Base-by-base conservation (phyloP, 768 basidiomycete genomes). In the Russula lepida region DNA sequence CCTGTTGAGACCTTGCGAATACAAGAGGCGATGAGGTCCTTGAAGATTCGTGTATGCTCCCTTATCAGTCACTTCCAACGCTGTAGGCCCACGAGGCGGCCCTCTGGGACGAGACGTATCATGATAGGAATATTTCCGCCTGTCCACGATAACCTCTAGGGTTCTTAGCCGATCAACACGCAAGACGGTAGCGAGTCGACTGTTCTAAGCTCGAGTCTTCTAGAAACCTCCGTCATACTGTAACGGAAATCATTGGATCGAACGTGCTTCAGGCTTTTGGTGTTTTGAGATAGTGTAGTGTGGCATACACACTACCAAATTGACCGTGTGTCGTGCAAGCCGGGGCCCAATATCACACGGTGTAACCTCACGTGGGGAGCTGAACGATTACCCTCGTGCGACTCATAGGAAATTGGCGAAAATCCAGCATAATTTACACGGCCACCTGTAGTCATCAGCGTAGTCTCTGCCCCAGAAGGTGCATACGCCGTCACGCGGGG, bases 1-100 rank as follows among this genome's bases (percentile, higher is more conserved):
- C 58, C 68, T 89, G 39, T 76, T 97, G 60, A 92, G 91, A 72
- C 85, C 94, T 37, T 97, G 93, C 73, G 90, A 95, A 75, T 97
- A 97, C 72, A 97, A 95, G 71, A 79, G 88, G 67, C 79, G 93
- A 69, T 95, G 73, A 80, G 28, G 25, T 47, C 58, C 39, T 27
- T 25, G 25, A 39, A 58, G 25, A 33, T 43, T 27, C 33, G n/a
- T 28, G 41, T 19, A 43, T 21, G 37, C 51, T 48, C 19, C 5
- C 35, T 15, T 57, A 11, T 25, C 56, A 47, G 35, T 37, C 55
- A 12, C 25, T 35, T 33, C 33, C n/a, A 23, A 46, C 15, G 17
- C 32, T 46, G 15, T n/a, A 32, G 32, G 25, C 35, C 37, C 6
- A 37, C 9, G 33, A 47, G 32, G 35, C 46, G 27, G 28, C 9